Percentiles rank a stretch among this genome's conserved stretches.
These are phyloP conservation scores for Ogataea zsoltii DNA, from an alignment of 805 yeast species.

Conservation along the genomic window DNA sequence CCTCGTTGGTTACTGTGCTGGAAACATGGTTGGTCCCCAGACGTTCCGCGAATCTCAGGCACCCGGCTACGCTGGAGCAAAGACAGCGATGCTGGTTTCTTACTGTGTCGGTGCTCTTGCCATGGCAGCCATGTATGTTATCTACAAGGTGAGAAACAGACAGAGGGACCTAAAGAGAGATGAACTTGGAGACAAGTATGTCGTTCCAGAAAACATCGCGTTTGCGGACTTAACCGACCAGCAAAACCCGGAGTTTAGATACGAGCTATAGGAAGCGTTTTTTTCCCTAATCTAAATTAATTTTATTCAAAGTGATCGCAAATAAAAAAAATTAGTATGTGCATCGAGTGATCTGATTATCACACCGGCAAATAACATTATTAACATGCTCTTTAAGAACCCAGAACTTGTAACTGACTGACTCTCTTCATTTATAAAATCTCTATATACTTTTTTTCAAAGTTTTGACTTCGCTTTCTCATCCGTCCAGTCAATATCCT, in stretches of 20 bases:
- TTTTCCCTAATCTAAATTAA: too few relatives aligned
- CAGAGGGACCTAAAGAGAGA: constrained; percentile 28
- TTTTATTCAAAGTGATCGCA: too few relatives aligned
- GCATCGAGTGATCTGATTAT: too few relatives aligned
- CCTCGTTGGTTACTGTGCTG: constrained; percentile 43
- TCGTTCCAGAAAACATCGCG: constrained; percentile 36
- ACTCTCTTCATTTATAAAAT: too few relatives aligned
- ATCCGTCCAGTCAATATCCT: constrained; percentile 15
- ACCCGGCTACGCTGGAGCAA: constrained; percentile 53
- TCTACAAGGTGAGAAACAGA: constrained; percentile 24
- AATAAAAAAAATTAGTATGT: too few relatives aligned
- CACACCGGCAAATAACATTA: too few relatives aligned
- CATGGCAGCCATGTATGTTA: constrained; percentile 40
- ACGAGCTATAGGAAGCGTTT: constrained; percentile 23
- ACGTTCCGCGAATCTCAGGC: constrained; percentile 46
- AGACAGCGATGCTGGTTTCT: constrained; percentile 25
- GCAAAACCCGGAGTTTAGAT: constrained; percentile 42
- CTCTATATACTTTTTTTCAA: too few relatives aligned
- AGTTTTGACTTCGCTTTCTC: constrained; percentile 12
- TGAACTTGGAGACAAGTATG: constrained; percentile 12
- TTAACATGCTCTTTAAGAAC: too few relatives aligned
- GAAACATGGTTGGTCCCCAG: constrained; percentile 56
- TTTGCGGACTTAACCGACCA: constrained; percentile 48
- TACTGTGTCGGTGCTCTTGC: constrained; percentile 32
- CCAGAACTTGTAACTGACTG: too few relatives aligned